Base-by-base conservation (phyloP, 1,284 basidiomycete genomes). In the Xanthoconium separans region DNA sequence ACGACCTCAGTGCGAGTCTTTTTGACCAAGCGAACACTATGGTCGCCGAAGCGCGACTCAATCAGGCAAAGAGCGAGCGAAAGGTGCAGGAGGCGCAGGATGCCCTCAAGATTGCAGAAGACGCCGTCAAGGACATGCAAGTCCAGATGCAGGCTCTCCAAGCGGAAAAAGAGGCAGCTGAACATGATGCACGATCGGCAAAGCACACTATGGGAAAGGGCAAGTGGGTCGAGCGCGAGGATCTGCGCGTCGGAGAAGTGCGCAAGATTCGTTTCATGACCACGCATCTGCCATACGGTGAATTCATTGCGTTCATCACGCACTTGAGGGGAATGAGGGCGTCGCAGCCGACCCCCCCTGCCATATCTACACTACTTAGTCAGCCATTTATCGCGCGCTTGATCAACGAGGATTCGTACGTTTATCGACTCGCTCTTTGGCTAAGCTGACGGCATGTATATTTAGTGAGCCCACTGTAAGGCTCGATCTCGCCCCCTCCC, bases 1-100 rank as follows among this genome's bases (percentile, higher is more conserved):
- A 98, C 70, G 93, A 98, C 70, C 84, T 99, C 53, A 94, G 93
- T 53, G 93, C 95, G 4, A 85, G 79, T 52, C 73, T 96, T 18
- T 96, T 96, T 65, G 83, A 83, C 58, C 91, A 94, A 71, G 93
- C 93, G 3, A 95, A 96, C 68, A 87, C 80, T 1, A 96, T 96
- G 93, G 93, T 99, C 7, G 94, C 93, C 0, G 88, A 93, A 61
- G 96, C 96, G 44, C 83, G 95, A 7, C 82, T 90, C 56, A 82
- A 80, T 11, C 76, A 75, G 57, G 86, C 90, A 1, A 77, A 80
- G 57, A 93, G 93, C 62, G 93, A 97, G 67, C 81, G 87, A 45
- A 93, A 95, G 65, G 86, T 89, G 10, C 80, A 83, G 50, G 83
- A 88, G 44, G 85, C 94, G 9, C 92, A 98, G 72, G 79, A 81